Base-by-base conservation (phyloP, 805 yeast species). In the Candida succiphila region DNA sequence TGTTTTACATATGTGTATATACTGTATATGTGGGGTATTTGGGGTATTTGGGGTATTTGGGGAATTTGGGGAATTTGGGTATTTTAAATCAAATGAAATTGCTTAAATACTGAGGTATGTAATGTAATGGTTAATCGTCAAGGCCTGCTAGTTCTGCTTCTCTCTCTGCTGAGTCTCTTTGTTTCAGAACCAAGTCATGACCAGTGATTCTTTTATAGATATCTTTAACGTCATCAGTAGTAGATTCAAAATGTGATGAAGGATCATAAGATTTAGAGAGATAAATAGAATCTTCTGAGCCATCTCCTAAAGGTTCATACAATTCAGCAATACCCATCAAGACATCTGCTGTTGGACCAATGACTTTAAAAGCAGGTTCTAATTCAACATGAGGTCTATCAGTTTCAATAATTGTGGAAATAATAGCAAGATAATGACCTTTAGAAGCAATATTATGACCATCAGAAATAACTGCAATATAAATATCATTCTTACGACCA, bases 211-310 rank as follows among this genome's bases (percentile, higher is more conserved):
- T 75, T 58, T 79, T 78, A 59, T 92, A 92, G 34, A 92, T 71
- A 57, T 89, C 96, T 61, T 86, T 87, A 46, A 92, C 94, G 57
- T 92, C 97, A 56, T 92, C 97, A 26, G 98, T 92, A 48, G 95
- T 83, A 28, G 88, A 65, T 61, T 92, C 98, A 55, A 92, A 92
- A 61, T 92, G 98, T 8, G 96, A 86, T 8, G 94, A 71, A 1
- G 97, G 81, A 56, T 92, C 98, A 56, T 87, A 92, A 38, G 94
- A 82, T 62, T 73, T 82, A 25, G 96, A 86, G 37, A 92, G 68
- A 60, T 61, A 92, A 32, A 92, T 75, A 37, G 80, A 75, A 56
- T 82, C 88, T 39, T 69, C 64, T 14, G 79, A 64, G 9, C 98
- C 98, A 53, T 86, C 94, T 25, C 73, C 81, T 10, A 64, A 53